Base-by-base conservation (phyloP, 169 alveolate genomes). In the Plasmodium chabaudi region DNA sequence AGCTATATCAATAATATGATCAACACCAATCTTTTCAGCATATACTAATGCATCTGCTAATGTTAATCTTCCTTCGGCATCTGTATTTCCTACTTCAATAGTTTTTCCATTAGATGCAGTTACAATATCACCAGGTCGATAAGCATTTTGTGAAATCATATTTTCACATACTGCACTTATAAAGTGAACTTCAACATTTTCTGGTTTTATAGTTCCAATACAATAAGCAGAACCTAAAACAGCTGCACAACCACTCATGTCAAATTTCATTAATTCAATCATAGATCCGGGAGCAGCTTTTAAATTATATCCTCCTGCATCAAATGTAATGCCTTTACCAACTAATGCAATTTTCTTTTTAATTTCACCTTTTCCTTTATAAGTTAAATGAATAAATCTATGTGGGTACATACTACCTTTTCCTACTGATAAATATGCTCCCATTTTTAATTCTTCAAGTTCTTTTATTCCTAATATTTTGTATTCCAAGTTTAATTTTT, bases 1-100 rank as follows among this genome's bases (percentile, higher is more conserved):
- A 46, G 99, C 99, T 34, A 95, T 73, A 61, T 98, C 99, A 23
- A 98, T 87, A 55, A 98, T 92, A 53, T 91, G 87, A 61, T 96
- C 97, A 1, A 97, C 98, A 9, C 93, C 88, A 46, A 94, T 72
- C 27, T 96, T 94, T 70, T 95, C 96, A 9, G 98, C 98, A 90
- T 96, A 97, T 53, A 97, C 95, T 72, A 98, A 93, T 5, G 99
- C 98, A 67, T 98, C 99, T n/a, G 99, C 99, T 60, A 98, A 90
- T 13, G 98, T 95, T 7, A 98, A 95, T 69, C 99, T 93, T 7
- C 99, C 99, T 90, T 98, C 99, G 15, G 99, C 99, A 93, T 98
- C 99, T 27, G 99, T 98, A 90, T 98, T 97, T 13, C 96, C 95
- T 42, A 98, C 96, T 94, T 98, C 98, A 34, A 98, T 97, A 15